Base-by-base conservation (phyloP, 192 early-diverging fungal genomes). In the Oehlia diaphana region DNA sequence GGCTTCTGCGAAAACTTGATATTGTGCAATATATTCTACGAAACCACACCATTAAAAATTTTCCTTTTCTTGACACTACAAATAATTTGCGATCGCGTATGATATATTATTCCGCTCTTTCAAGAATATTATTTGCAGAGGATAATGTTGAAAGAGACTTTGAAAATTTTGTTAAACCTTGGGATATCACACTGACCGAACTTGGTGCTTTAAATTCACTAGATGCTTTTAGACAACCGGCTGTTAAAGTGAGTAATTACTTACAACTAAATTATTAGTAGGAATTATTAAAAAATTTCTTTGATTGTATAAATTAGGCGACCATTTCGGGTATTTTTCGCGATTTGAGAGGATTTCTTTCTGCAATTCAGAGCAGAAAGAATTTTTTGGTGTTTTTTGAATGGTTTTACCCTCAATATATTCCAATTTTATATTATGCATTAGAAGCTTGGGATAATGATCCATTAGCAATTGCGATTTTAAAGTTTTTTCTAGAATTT, bases 401-500 rank as follows among this genome's bases (percentile, higher is more conserved):
- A 44, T 97, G 96, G 96, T 89, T 97, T 44, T 92, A 90, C 83
- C 91, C 95, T 26, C 85, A 86, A 14, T 89, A 91, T 63, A 90
- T 91, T 39, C 88, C 83, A 2, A 84, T 95, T 26, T 76, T 96
- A 9, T 84, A 91, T 31, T 86, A 90, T 26, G 89, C 87, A 0
- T 84, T 97, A 69, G 88, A 92, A 79, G 90, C 93, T 33, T 93
- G 91, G 87, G 77, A 75, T 35, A 83, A 85, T 63, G 89, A 93
- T 77, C 80, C 85, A 31, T 89, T 95, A 35, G 88, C 91, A 44
- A 92, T 92, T 42, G 84, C 92, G 0, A 87, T 93, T 47, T 87
- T 97, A 67, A 93, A 92, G 80, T 93, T 96, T 76, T 87, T 90
- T 77, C 74, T 88, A 19, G 95, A 96, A 87, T 92, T 97, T 88